Evolutionary conservation across 2,329 filamentous ascomycete genomes (phyloP), one percentile per base, ranked within the genome.

Genomic region (Penicillium sp.): DNA sequence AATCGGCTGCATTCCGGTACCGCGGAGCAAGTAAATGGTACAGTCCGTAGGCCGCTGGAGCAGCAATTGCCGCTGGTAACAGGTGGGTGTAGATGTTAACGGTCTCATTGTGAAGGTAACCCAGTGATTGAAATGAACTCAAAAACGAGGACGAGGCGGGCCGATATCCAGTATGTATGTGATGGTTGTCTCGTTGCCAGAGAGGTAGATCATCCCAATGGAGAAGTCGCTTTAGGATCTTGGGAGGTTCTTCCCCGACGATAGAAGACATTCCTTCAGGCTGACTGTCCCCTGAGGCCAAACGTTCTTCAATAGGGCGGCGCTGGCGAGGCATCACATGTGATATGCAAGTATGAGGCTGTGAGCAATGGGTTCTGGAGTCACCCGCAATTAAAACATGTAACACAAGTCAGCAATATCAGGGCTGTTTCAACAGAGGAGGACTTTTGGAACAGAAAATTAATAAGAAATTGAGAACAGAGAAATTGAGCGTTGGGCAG

Each of bases 1-100:
- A 75, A 8, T 67, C 56, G 8, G 79, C 80, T 6, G 89, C 88
- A 2, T 81, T 78, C 8, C 79, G 79, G 67, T 92, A 93, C 8
- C 90, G 83, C 36, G 88, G 84, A 11, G 79, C 78, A 36, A 92
- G 75, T 46, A 80, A 73, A 22, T 71, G 68, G 71, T 87, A 84
- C 11, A 92, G 73, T 47, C 82, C 76, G 11, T 76, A 58, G 1
- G 79, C 83, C 1, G 78, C 74, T 6, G 78, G 66, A 3, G 84
- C 67, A 53, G 89, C 86, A 34, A 82, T 62, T 1, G 88, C 47
- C 10, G 87, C 83, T 7, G 91, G 91, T 39, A 91, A 65, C 11
- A 90, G 78, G 70, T 91, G 88, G 3, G 85, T 81, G 71, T 87
- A 90, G 65, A 90, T 89, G 70, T 91, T 91, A 45, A 90, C 83